phyloP scores from a whole-genome alignment of 2,329 filamentous ascomycete genomes.

The Ophiostoma angusticollis region DNA sequence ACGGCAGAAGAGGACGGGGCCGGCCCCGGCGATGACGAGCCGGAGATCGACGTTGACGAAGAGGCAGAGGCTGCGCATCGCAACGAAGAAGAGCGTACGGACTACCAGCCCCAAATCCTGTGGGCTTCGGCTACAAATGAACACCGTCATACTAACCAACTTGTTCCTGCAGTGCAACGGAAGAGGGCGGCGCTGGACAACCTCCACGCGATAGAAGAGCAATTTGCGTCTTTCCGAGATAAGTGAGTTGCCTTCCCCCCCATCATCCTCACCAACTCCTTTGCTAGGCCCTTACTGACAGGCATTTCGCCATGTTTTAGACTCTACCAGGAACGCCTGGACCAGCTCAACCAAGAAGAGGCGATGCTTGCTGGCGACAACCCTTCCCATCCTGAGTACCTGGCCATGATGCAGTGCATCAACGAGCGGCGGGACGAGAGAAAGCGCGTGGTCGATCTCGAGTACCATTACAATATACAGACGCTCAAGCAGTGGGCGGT shows the following conservation, averaged over 20 bases:
- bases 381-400: constrained; percentile 79
- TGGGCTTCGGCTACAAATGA: background rate
- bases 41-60: constrained; percentile 44
- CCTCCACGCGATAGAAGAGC: constrained; percentile 68
- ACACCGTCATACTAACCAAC: constrained; percentile 3
- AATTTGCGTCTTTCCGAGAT: constrained; percentile 77
- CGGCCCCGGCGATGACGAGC: constrained; percentile 42
- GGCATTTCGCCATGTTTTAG: constrained; percentile 32
- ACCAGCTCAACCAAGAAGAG: constrained; percentile 62
- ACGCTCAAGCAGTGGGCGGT: constrained; percentile 63
- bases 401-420: constrained; percentile 80
- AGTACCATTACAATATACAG: constrained; percentile 61
- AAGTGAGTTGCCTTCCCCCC: constrained; percentile 42
- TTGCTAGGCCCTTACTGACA: background rate
- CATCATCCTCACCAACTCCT: no score
- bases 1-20: constrained; percentile 25
- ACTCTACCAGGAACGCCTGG: constrained; percentile 77
- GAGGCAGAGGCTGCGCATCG: constrained; percentile 45
- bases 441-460: constrained; percentile 59
- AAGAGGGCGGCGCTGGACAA: constrained; percentile 72
- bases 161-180: constrained; percentile 46
- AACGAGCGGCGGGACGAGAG: constrained; percentile 73
- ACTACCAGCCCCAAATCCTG: background rate
- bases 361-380: constrained; percentile 44
- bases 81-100: constrained; percentile 54